Evolutionary conservation across 1,284 basidiomycete species (phyloP), one percentile per base, ranked within the genome.

Genomic region (Naganishia albida): DNA sequence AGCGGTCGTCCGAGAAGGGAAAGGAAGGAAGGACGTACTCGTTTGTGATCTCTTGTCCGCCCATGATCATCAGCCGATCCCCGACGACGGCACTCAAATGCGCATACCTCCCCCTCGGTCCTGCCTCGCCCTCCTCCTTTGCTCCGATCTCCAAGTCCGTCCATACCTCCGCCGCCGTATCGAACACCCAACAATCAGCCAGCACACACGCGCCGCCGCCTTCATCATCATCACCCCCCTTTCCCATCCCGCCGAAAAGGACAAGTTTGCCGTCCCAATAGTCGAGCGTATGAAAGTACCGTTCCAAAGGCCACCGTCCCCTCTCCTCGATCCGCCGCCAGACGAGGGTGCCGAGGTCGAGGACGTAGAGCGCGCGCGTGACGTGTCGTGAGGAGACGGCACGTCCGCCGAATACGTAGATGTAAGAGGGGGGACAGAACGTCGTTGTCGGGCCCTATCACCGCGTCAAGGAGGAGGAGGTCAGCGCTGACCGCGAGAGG

Each of bases 231-330:
- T 63, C 50, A 74, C 71, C n/a, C 74, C 69, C 82, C 78, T 0
- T 86, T 68, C 88, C 89, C 91, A 96, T 95, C 20, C 93, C 93
- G 26, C 93, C 93, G 74, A 95, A 95, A 63, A 94, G 83, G 65
- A 96, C 87, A 57, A 97, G 83, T 73, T 90, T 87, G 76, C 89
- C 87, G 73, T 89, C 86, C 90, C 90, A 95, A 56, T 87, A 81
- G 78, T 96, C 93, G 28, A 91, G 87, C 67, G 90, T 91, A 77
- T 95, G 92, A 73, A 95, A 95, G 77, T 95, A 96, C 51, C 91
- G 66, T 46, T 46, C 55, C 40, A 56, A 87, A 83, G 71, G 88
- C 87, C 56, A 88, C 87, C 0, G 83, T 80, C 20, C 39, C 4
- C 39, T 40, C 8, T 12, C 44, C 30, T 46, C 43, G 7, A 93